phyloP scores from a whole-genome alignment of 306 rosid genomes.

The Lathyrus tuberosus region DNA sequence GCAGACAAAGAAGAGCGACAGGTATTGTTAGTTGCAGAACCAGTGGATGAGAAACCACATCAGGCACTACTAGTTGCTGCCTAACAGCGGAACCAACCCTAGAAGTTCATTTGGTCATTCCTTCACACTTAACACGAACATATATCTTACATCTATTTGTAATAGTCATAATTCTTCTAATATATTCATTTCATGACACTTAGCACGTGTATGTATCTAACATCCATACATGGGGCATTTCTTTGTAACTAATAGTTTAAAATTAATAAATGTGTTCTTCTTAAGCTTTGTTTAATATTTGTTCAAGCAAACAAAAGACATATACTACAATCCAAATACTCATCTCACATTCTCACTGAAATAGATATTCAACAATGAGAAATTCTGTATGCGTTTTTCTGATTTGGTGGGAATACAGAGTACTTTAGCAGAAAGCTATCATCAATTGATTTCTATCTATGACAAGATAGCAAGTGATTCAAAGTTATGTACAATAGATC shows the following conservation, averaged over 20 bases:
- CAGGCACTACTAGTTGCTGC: slow-evolving; percentile 38
- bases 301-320: not conserved
- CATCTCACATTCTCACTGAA: not conserved
- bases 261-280: slow-evolving; percentile 6
- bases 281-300: not conserved
- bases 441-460: not conserved
- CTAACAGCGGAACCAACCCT: slow-evolving; percentile 27
- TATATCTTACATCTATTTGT: not conserved
- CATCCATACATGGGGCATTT: slow-evolving; percentile 13
- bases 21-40: slow-evolving; percentile 44
- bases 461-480: slow-evolving; percentile 15
- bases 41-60: slow-evolving; percentile 31
- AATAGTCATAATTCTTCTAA: slow-evolving; percentile 19
- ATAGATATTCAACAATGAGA: slow-evolving; percentile 11
- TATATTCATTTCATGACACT: slow-evolving; percentile 24
- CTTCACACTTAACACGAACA: slow-evolving; percentile 7
- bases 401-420: not conserved
- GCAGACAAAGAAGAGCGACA: slow-evolving; percentile 44
- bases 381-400: slow-evolving; percentile 15
- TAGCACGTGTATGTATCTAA: slow-evolving; percentile 17
- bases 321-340: not conserved
- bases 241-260: slow-evolving; percentile 16
- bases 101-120: slow-evolving; percentile 20
- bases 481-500: not conserved
- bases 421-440: slow-evolving; percentile 5